A percentile compares a stretch with the other conserved stretches of the same genome.
Evolutionary conservation across 768 basidiomycete species (phyloP).

Genomic region (Arthromyces matolae): DNA sequence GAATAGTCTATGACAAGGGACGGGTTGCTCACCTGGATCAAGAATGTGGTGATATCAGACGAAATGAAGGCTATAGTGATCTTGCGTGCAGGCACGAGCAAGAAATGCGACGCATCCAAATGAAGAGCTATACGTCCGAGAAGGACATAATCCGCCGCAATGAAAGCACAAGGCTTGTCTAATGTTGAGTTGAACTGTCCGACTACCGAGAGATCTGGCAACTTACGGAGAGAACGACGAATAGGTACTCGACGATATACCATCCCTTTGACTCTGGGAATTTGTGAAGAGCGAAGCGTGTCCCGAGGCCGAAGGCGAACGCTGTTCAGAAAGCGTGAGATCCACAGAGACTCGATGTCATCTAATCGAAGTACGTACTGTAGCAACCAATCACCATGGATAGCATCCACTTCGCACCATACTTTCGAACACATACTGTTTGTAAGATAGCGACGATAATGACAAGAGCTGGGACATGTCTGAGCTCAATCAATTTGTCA

Average conservation of each 20-base stretch:
- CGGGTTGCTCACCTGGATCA: constrained; percentile 48
- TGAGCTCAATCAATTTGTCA: neutral
- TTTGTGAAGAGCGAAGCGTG: constrained; percentile 51
- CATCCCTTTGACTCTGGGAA: constrained; percentile 49
- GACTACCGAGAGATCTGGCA: neutral
- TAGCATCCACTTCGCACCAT: constrained; percentile 56
- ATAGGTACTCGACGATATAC: constrained; percentile 55
- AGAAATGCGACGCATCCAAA: constrained; percentile 42
- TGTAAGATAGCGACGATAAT: constrained; percentile 41
- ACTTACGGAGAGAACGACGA: constrained; percentile 57
- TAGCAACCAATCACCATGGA: constrained; percentile 59
- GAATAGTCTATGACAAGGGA: neutral
- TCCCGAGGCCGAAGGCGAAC: constrained; percentile 52
- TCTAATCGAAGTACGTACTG: constrained; percentile 32
- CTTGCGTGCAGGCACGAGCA: constrained; percentile 43
- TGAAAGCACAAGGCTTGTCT: constrained; percentile 67
- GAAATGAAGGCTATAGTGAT: constrained; percentile 59
- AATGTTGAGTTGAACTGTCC: neutral
- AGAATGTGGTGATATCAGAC: constrained; percentile 63
- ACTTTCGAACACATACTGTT: constrained; percentile 37
- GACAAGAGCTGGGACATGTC: constrained; percentile 28
- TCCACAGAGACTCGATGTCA: neutral
- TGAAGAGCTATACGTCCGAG: constrained; percentile 56
- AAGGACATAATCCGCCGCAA: constrained; percentile 64
- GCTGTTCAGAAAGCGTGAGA: constrained; percentile 29